phyloP scores from a whole-genome alignment of 176 grass and related monocot species.

The Stipa capillata region DNA sequence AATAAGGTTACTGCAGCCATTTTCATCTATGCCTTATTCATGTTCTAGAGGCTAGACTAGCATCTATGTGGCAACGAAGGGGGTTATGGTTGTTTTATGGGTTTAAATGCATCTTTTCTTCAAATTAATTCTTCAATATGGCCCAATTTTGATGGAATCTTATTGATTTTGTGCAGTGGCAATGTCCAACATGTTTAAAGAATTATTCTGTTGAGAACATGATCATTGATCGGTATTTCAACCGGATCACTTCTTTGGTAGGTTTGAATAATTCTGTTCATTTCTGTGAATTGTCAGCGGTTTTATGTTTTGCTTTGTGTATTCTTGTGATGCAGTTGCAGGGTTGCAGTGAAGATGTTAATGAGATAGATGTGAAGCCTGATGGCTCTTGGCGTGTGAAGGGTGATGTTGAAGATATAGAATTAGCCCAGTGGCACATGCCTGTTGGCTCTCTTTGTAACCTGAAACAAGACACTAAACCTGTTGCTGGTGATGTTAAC shows the following conservation, averaged over 20 bases:
- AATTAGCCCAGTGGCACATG: constrained; percentile 71
- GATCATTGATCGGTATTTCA: constrained; percentile 87
- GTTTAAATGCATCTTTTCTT: neutral
- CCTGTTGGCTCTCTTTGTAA: constrained; percentile 58
- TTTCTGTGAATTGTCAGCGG: neutral
- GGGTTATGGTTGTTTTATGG: neutral
- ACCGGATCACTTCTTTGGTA: constrained; percentile 84
- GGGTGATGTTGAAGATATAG: constrained; percentile 49
- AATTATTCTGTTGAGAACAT: constrained; percentile 89
- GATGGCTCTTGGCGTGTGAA: constrained; percentile 91
- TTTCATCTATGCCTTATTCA: neutral
- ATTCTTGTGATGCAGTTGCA: constrained; percentile 38
- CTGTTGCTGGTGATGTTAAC: constrained; percentile 13
- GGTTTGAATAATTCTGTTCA: neutral
- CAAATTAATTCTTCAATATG: neutral
- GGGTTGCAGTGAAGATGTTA: constrained; percentile 75
- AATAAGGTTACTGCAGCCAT: neutral
- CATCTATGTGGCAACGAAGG: neutral
- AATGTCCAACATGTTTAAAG: constrained; percentile 83
- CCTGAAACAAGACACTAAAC: constrained; percentile 31
- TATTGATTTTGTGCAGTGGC: constrained; percentile 65
- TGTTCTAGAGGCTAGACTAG: neutral
- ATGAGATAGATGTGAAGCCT: constrained; percentile 89
- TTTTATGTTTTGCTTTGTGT: neutral
- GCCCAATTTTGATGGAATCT: neutral